Conservation (phyloP, 169 alveolate genomes). For the Plasmodium gonderi region DNA sequence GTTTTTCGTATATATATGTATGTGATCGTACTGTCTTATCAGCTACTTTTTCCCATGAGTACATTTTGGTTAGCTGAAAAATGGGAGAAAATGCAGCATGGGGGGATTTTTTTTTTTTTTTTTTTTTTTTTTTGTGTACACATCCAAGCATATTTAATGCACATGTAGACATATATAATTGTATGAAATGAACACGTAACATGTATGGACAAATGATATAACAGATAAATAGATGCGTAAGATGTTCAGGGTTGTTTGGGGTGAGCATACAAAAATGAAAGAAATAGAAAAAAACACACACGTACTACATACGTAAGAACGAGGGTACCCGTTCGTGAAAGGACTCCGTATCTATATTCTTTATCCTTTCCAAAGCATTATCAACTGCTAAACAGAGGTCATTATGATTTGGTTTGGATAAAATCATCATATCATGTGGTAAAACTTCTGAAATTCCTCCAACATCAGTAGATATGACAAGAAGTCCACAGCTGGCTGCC, state of each 20-base stretch:
- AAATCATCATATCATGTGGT: conserved; percentile 83
- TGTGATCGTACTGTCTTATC: conserved; percentile 54
- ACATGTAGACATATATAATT: too few species aligned
- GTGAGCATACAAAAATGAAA: not conserved
- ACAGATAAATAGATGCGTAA: too few species aligned
- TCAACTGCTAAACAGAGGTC: conserved; percentile 80
- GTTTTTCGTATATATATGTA: not conserved
- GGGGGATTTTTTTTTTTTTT: not conserved
- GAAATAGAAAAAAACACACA: conserved; percentile 6
- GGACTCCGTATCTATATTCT: conserved; percentile 45
- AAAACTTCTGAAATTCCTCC: conserved; percentile 98
- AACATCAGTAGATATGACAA: conserved; percentile 97
- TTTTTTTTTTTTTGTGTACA: not conserved
- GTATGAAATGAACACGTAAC: too few species aligned
- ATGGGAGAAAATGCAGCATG: not conserved
- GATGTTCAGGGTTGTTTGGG: too few species aligned
- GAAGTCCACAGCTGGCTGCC: conserved; percentile 99
- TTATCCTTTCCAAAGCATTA: conserved; percentile 78
- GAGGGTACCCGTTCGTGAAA: conserved; percentile 76
- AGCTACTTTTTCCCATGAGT: conserved; percentile 84
- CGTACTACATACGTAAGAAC: not conserved
- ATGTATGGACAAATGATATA: too few species aligned
- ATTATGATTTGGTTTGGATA: conserved; percentile 79
- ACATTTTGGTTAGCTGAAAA: conserved; percentile 77
- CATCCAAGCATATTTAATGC: not conserved